These are phyloP conservation scores for Leccinum obscurum DNA, from an alignment of 768 basidiomycete genomes.

Conservation along the genomic window DNA sequence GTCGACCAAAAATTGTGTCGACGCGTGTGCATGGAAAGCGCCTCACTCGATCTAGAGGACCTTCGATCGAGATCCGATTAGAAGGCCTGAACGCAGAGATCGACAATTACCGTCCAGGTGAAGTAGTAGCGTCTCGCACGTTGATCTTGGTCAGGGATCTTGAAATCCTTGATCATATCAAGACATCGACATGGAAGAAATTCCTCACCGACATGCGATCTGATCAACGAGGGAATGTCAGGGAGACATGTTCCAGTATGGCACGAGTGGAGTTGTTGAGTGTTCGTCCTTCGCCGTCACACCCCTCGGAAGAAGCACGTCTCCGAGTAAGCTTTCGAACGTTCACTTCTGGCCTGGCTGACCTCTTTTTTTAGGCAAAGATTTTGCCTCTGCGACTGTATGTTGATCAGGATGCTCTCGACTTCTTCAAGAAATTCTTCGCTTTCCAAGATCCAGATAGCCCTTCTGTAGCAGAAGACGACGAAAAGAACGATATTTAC, in stretches of 20 bases:
- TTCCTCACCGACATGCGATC: conserved; percentile 86
- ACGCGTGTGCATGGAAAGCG: conserved; percentile 54
- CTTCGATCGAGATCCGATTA: conserved; percentile 85
- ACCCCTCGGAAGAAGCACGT: conserved; percentile 72
- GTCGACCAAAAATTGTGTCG: conserved; percentile 35
- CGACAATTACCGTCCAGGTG: conserved; percentile 59
- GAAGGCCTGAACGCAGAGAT: conserved; percentile 62
- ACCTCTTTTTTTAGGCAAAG: conserved; percentile 60
- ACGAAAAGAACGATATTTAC: conserved; percentile 48
- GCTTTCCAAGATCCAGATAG: conserved; percentile 71
- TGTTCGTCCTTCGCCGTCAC: conserved; percentile 69
- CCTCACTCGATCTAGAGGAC: conserved; percentile 69
- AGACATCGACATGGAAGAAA: conserved; percentile 98
- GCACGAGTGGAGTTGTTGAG: conserved; percentile 78
- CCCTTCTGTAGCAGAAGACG: conserved; percentile 35
- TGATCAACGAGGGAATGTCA: conserved; percentile 83
- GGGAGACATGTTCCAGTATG: conserved; percentile 94
- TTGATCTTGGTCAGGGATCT: conserved; percentile 68
- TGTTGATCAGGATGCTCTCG: conserved; percentile 97
- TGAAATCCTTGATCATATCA: conserved; percentile 96
- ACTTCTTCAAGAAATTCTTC: conserved; percentile 96
- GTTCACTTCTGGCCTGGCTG: conserved; percentile 1
- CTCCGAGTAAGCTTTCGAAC: conserved; percentile 47
- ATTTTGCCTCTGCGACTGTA: conserved; percentile 87
- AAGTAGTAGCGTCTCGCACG: conserved; percentile 61